Base-by-base conservation (phyloP, 805 yeast genomes). In the Brettanomyces anomalus region DNA sequence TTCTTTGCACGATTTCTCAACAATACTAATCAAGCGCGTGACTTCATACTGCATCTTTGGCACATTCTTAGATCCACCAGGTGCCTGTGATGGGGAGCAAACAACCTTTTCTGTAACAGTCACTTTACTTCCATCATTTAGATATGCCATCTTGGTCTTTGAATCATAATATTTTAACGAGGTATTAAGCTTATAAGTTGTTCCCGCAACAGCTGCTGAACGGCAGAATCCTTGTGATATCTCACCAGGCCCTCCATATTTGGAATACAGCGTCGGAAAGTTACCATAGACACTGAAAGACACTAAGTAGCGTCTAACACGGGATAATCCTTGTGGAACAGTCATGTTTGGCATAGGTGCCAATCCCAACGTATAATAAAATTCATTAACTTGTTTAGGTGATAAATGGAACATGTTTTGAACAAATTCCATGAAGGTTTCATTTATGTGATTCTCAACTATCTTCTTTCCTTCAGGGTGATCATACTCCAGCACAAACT, bases 171-270 rank as follows among this genome's bases (percentile, higher is more conserved):
- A 75, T 4, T 65, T 65, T 41, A 90, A 62, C 33, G 71, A 66
- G 14, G 93, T 81, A 56, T 81, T 79, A 43, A 90, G 70, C 61
- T 88, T 87, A 65, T 93, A 90, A 30, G 94, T 86, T 43, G 97
- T 83, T 43, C 97, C 97, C 16, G 93, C 97, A 48, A 90, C 97
- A 13, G 98, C 98, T 3, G 97, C 97, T 45, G 95, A 84, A 53
- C 98, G 74, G 65, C 97, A 90, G 62, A 93, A 90, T 2, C 97
- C 98, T 66, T 90, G 98, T 14, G 95, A 81, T 21, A 90, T 68
- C 64, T 90, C 98, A 42, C 97, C 96, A 0, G 95, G 89, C 3
- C 96, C 94, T 44, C 97, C 98, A 64, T 81, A 90, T 68, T 87
- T 90, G 40, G 95, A 84, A 53, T 81, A 81, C 67, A 90, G 71